Evolutionary conservation across 257 asterid genomes (phyloP), one percentile per base, ranked within the genome.

Genomic region (Euphrasia confusa): DNA sequence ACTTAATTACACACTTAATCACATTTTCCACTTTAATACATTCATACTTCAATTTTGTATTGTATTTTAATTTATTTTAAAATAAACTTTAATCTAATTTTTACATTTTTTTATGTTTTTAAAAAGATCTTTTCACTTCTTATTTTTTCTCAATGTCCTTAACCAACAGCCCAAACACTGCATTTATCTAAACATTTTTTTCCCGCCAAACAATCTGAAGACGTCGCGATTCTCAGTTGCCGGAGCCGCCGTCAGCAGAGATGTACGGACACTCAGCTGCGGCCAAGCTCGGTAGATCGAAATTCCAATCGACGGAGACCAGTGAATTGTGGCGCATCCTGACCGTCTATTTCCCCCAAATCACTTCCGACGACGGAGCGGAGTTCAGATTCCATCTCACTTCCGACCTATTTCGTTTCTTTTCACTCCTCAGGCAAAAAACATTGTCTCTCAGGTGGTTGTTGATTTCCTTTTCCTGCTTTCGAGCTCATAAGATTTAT

Each of bases 391-490:
- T 72, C 67, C 71, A 60, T n/a, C 90, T 92, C 71, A 70, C 90
- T 17, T 81, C 95, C 63, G 78, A 80, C 6, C 90, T 92, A 54
- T 66, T 76, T 58, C 65, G 56, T 49, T 84, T 88, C 79, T 86
- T 92, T 81, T 88, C 95, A 52, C 82, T 66, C 72, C 80, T 53
- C 71, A 70, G 27, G 87, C 83, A 3, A 73, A 75, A 32, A 73
- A 63, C 24, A 70, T 83, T 60, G 55, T 80, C 70, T 68, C 72
- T 65, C 92, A 88, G 98, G 98, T 82, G 3, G 17, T 44, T 49
- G 28, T 59, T 28, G 5, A 8, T 58, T 61, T 15, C 61, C 4
- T 11, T 9, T 33, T 68, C 53, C 15, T 52, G 39, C 58, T 13
- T 17, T 24, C 17, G 14, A 14, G 11, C 49, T 11, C 7, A 40